These are phyloP conservation scores for Glycine soja DNA, from an alignment of 306 rosid species.

Conservation along the genomic window DNA sequence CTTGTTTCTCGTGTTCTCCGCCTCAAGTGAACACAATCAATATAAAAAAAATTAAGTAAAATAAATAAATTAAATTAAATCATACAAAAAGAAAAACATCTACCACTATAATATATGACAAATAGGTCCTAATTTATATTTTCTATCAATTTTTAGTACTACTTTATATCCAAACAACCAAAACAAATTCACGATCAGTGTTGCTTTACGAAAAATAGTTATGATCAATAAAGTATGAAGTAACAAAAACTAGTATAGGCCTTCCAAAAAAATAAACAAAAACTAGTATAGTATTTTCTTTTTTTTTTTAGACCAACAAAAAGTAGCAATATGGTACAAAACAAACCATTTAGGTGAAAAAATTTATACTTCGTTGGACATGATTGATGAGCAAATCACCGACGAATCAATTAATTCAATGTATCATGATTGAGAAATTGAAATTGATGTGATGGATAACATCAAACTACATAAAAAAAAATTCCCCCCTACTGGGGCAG, in stretches of 20 bases:
- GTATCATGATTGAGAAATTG: conserved; percentile 55
- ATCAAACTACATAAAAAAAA: not conserved
- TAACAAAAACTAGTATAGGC: not conserved
- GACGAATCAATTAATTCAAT: conserved; percentile 62
- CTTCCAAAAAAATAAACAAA: not conserved
- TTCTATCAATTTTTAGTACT: not conserved
- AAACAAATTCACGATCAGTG: not conserved
- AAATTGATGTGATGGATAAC: conserved; percentile 42
- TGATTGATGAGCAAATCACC: conserved; percentile 61
- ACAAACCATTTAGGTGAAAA: not conserved
- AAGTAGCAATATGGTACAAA: not conserved
- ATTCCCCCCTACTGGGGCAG: not conserved
- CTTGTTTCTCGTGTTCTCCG: not conserved
- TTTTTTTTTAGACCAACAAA: not conserved
- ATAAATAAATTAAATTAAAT: not conserved
- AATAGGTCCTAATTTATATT: not conserved
- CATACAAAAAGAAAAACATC: not conserved
- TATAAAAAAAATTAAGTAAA: not conserved
- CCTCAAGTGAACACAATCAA: not conserved
- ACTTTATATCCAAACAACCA: not conserved
- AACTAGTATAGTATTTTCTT: not conserved
- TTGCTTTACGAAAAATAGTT: not conserved
- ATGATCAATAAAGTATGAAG: not conserved
- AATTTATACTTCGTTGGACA: conserved; percentile 38
- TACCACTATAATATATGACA: not conserved